Base-by-base conservation (phyloP, 371 early-diverging fungal species). In the Apophysomyces variabilis region DNA sequence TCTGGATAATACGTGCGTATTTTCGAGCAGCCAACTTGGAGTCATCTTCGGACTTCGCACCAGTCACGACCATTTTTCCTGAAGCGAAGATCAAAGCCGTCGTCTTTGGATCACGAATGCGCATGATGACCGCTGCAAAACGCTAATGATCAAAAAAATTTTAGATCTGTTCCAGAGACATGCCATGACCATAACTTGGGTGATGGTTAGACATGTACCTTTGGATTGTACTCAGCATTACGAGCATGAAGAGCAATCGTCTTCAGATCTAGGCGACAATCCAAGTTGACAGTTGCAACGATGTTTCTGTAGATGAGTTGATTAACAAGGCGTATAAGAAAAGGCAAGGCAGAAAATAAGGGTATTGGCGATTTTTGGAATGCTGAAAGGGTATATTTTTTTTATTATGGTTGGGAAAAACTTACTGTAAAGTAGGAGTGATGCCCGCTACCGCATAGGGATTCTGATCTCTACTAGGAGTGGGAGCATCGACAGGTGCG, bases 211-310 rank as follows among this genome's bases (percentile, higher is more conserved):
- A 58, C 66, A 66, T 68, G 36, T 87, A 96, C 96, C 94, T 99
- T 99, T 72, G 99, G 99, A 85, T 99, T 99, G 87, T 99, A 99
- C 84, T 99, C 99, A 68, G 99, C 99, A 84, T 99, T 99, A 74
- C 99, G 93, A 26, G 99, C 99, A 70, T 99, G 98, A 60, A 99
- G 88, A 44, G 99, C 99, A 78, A 99, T 99, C 26, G 96, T 98
- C 86, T 99, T 99, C 62, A 99, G 79, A 80, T 99, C 99, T 70
- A 99, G 89, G 65, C 97, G 93, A 87, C 98, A 98, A 80, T 99
- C 99, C 75, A 99, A 86, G 82, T 99, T 99, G 71, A 99, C 99
- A 21, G 99, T 99, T 32, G 99, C 99, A 32, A 99, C 99, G 72
- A 99, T 99, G 77, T 99, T 99, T 85, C 91, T 90, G 78, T 60